Evolutionary conservation across 2,329 filamentous ascomycete species (phyloP).

Genomic region (Huntiella bhutanensis): DNA sequence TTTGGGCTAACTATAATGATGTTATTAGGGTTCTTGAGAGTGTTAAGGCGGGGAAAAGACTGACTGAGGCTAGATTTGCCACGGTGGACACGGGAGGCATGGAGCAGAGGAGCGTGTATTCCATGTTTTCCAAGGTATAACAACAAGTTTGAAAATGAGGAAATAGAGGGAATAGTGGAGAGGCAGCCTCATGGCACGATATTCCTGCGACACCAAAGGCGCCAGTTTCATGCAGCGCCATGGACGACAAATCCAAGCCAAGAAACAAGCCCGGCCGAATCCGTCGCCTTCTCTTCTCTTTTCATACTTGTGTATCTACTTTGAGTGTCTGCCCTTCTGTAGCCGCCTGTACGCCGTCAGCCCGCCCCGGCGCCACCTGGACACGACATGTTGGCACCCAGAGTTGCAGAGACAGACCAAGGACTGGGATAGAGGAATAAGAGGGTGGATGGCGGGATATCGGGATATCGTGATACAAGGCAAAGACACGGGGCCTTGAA

Average conservation of each 20-base stretch:
- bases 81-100: constrained; percentile 40
- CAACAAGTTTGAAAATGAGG: no score
- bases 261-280: neutral
- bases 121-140: constrained; percentile 19
- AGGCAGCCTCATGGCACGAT: no score
- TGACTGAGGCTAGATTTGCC: constrained; percentile 56
- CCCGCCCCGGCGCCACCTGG: neutral
- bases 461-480: neutral
- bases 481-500: neutral
- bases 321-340: neutral
- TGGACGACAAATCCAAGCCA: no score
- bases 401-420: neutral
- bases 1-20: constrained; percentile 9
- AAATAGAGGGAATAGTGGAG: no score
- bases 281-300: neutral
- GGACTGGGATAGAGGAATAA: neutral
- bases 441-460: no score
- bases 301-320: neutral
- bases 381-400: neutral
- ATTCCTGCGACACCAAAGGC: no score
- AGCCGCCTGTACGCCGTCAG: neutral
- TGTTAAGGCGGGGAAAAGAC: constrained; percentile 52
- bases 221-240: no score
- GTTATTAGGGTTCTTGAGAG: constrained; percentile 59
- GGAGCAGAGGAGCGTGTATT: constrained; percentile 42